Conservation (phyloP, 2,329 filamentous ascomycete species). For the Aureobasidium pullulans region DNA sequence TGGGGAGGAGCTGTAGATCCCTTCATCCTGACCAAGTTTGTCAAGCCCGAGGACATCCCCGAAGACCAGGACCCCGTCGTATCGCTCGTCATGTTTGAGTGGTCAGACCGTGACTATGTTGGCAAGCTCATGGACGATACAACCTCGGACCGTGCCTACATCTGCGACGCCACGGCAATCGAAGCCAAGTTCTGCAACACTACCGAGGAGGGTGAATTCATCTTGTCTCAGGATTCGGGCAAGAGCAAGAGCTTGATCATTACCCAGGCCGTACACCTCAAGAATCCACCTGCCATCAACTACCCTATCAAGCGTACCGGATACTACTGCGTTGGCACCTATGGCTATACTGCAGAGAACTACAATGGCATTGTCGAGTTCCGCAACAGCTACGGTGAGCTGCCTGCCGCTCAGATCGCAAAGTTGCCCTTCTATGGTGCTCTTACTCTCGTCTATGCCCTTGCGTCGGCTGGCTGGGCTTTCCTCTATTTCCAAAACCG, state of each 20-base stretch:
- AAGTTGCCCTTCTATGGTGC: conserved; percentile 97
- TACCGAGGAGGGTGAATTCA: conserved; percentile 75
- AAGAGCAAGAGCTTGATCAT: conserved; percentile 64
- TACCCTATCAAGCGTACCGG: conserved; percentile 85
- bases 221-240: conserved; percentile 68
- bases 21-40: conserved; percentile 79
- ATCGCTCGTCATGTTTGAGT: conserved; percentile 88
- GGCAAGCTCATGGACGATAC: conserved; percentile 52
- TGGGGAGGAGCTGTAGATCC: conserved; percentile 88
- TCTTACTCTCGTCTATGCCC: conserved; percentile 85
- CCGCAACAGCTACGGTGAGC: conserved; percentile 91
- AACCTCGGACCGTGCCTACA: conserved; percentile 50
- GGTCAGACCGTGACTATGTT: conserved; percentile 74
- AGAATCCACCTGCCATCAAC: conserved; percentile 63
- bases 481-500: conserved; percentile 94
- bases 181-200: conserved; percentile 63
- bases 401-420: conserved; percentile 89
- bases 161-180: conserved; percentile 70
- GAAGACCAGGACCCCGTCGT: conserved; percentile 64
- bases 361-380: conserved; percentile 84
- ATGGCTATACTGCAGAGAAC: conserved; percentile 57
- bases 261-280: conserved; percentile 75
- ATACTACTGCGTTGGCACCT: conserved; percentile 89
- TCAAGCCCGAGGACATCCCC: conserved; percentile 48
- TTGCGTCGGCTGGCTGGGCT: conserved; percentile 81